phyloP scores from a whole-genome alignment of 805 yeast species.

The Ogataea paraovalis region DNA sequence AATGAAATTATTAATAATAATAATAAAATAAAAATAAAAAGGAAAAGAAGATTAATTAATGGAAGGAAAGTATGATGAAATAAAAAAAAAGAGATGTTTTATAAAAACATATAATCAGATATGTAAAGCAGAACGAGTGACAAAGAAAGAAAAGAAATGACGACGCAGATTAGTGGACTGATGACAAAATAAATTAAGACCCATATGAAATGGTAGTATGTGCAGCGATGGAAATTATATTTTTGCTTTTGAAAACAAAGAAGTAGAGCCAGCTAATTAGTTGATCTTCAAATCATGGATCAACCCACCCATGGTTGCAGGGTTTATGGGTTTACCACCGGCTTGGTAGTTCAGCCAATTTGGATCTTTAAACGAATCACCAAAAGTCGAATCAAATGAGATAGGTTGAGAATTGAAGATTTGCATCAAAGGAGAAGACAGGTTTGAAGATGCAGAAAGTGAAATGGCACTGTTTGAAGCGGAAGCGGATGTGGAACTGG shows the following conservation, averaged over 20 bases:
- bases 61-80: neutral
- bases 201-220: too few species aligned
- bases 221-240: too few species aligned
- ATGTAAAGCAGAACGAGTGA: neutral
- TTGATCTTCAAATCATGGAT: slow-evolving; percentile 19
- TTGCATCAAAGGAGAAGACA: neutral
- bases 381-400: neutral
- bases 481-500: neutral
- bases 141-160: too few species aligned
- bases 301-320: slow-evolving; percentile 5
- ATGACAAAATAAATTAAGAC: too few species aligned
- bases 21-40: too few species aligned
- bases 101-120: neutral
- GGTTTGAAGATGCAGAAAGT: neutral
- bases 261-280: too few species aligned
- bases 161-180: too few species aligned
- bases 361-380: neutral
- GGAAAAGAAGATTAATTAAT: neutral
- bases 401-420: neutral
- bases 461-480: neutral
- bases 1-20: too few species aligned
- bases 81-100: neutral
- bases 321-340: neutral
- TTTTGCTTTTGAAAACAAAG: too few species aligned
- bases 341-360: neutral